These are phyloP conservation scores for Plasmodium vivax DNA, from an alignment of 169 alveolate species.

Conservation along the genomic window DNA sequence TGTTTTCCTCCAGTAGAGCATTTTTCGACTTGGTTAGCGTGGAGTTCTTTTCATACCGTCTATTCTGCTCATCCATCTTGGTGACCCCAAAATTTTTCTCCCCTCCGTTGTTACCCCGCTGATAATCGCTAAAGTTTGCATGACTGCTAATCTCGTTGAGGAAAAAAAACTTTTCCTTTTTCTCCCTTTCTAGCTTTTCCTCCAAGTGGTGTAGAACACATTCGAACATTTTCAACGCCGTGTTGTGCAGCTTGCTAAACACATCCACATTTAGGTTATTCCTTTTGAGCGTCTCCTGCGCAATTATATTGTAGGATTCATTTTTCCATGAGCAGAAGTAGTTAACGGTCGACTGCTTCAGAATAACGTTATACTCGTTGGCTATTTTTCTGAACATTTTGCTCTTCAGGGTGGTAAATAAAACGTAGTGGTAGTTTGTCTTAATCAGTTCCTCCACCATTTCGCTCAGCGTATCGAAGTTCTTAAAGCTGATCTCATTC, in stretches of 20 bases:
- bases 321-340: slow-evolving; percentile 68
- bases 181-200: slow-evolving; percentile 14
- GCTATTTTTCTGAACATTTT: slow-evolving; percentile 70
- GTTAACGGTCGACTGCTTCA: slow-evolving; percentile 68
- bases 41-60: not conserved
- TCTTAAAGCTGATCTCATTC: slow-evolving; percentile 43
- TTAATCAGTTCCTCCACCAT: slow-evolving; percentile 48
- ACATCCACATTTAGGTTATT: slow-evolving; percentile 41
- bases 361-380: slow-evolving; percentile 40
- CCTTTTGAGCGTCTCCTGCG: slow-evolving; percentile 40
- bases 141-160: slow-evolving; percentile 25
- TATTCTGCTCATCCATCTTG: not conserved
- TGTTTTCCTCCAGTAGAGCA: slow-evolving; percentile 17
- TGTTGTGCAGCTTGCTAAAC: slow-evolving; percentile 48
- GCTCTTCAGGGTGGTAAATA: slow-evolving; percentile 56
- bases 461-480: slow-evolving; percentile 51
- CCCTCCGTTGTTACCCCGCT: slow-evolving; percentile 3
- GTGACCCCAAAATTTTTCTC: not conserved
- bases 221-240: slow-evolving; percentile 46
- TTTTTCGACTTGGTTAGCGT: slow-evolving; percentile 18
- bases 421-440: slow-evolving; percentile 64
- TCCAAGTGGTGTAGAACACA: slow-evolving; percentile 10
- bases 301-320: slow-evolving; percentile 56
- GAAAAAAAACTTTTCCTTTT: slow-evolving; percentile 6
- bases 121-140: slow-evolving; percentile 11